Conservation (phyloP, 257 asterid genomes). For the Gynochthodes officinalis region DNA sequence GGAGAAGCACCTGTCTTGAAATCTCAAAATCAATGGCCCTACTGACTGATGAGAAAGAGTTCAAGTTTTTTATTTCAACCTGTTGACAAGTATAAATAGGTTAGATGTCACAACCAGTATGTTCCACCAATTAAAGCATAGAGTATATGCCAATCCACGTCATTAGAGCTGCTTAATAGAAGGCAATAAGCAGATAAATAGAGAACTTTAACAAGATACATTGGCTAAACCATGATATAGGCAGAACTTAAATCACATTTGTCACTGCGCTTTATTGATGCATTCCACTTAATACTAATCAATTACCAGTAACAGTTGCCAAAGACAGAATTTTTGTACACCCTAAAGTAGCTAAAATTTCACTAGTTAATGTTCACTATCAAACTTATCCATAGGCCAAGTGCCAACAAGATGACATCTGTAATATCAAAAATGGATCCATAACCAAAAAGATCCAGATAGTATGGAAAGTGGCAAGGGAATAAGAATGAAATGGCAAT, state of each 20-base stretch:
- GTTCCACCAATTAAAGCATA: background rate
- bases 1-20: constrained; percentile 78
- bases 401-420: background rate
- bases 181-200: background rate
- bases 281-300: background rate
- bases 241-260: background rate
- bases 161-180: constrained; percentile 3
- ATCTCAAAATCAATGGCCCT: constrained; percentile 96
- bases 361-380: background rate
- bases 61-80: constrained; percentile 96
- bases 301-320: background rate
- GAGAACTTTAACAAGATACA: background rate
- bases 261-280: background rate
- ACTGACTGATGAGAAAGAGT: constrained; percentile 89
- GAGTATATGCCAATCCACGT: background rate
- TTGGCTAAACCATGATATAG: background rate
- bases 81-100: constrained; percentile 32
- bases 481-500: constrained; percentile 2
- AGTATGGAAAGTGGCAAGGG: background rate
- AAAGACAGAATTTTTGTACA: background rate
- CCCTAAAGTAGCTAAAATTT: background rate
- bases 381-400: background rate
- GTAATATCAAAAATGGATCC: background rate
- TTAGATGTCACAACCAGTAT: constrained; percentile 10
- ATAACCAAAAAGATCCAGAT: background rate